Base-by-base conservation (phyloP, 2,329 filamentous ascomycete species). In the Fusarium camptoceras region DNA sequence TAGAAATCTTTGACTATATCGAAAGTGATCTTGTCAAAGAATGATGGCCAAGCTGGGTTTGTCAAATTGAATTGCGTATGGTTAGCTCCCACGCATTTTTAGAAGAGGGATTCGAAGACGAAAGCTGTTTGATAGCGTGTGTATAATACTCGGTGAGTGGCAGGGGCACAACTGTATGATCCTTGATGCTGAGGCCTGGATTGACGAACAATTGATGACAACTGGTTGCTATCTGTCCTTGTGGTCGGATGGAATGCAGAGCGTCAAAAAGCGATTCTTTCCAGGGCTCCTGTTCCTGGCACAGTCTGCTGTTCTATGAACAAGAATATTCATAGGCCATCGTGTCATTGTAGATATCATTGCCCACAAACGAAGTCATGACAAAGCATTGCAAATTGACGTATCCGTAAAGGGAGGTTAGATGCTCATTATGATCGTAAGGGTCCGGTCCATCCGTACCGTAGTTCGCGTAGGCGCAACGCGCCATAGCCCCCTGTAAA, bases 51-150 rank as follows among this genome's bases (percentile, higher is more conserved):
- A 2, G 47, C 43, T 2, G 64, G 67, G 34, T 71, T 71, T 24
- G 31, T 48, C 37, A 68, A 41, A 16, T 59, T 22, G 43, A 71
- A 71, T 22, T 68, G 54, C 15, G 59, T 27, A 16, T 15, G 42
- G 24, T 65, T 47, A 71, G 53, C 27, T 68, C 59, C 64, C 67
- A 71, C 6, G 44, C 39, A 16, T 71, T 68, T 25, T 30, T 16
- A 28, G 24, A 24, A 24, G 47, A 15, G n/a, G 34, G 11, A 11
- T 18, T 18, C 18, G 34, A 37, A 6, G 34, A 37, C 3, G 5
- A 55, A 6, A 41, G 31, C 8, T 24, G 22, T 30, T 70, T 71
- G 53, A 71, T 62, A 16, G 34, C 25, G 22, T 55, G 25, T 12
- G 54, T 57, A 39, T 59, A 37, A 3, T 55, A 20, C 14, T 62